phyloP scores from a whole-genome alignment of 768 basidiomycete genomes.

The Coprinellus micaceus region DNA sequence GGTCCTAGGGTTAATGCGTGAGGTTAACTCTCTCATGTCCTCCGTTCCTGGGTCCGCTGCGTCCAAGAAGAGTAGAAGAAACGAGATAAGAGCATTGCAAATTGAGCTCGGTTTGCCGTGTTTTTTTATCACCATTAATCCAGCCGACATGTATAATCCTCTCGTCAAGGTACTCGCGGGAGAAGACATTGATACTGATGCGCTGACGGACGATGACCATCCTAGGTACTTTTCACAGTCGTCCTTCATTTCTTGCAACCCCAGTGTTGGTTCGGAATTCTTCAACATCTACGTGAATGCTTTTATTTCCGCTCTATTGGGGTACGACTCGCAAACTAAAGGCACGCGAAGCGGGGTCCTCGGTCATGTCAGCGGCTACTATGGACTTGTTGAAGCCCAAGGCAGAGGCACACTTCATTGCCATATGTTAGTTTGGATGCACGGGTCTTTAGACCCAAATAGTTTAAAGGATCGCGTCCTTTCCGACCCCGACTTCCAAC shows the following conservation, averaged over 20 bases:
- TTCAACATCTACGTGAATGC: slow-evolving; percentile 38
- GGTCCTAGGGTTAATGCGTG: slow-evolving; percentile 20
- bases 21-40: slow-evolving; percentile 14
- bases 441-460: slow-evolving; percentile 28
- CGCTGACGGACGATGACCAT: slow-evolving; percentile 21
- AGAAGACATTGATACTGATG: slow-evolving; percentile 31
- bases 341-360: slow-evolving; percentile 25
- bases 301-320: slow-evolving; percentile 27
- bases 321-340: slow-evolving; percentile 12
- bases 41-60: slow-evolving; percentile 29
- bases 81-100: slow-evolving; percentile 36
- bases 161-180: slow-evolving; percentile 38
- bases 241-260: slow-evolving; percentile 34
- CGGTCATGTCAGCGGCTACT: slow-evolving; percentile 31
- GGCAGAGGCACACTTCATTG: slow-evolving; percentile 36
- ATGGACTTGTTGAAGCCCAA: slow-evolving; percentile 39
- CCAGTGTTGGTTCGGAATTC: slow-evolving; percentile 34
- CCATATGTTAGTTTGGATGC: slow-evolving; percentile 39
- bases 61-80: slow-evolving; percentile 23
- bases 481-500: neutral
- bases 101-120: slow-evolving; percentile 31
- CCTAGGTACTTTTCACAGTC: slow-evolving; percentile 29
- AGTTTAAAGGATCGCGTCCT: slow-evolving; percentile 18
- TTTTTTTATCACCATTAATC: slow-evolving; percentile 45
- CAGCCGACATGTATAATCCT: slow-evolving; percentile 39